Base-by-base conservation (phyloP, 805 yeast species). In the Candida takata region DNA sequence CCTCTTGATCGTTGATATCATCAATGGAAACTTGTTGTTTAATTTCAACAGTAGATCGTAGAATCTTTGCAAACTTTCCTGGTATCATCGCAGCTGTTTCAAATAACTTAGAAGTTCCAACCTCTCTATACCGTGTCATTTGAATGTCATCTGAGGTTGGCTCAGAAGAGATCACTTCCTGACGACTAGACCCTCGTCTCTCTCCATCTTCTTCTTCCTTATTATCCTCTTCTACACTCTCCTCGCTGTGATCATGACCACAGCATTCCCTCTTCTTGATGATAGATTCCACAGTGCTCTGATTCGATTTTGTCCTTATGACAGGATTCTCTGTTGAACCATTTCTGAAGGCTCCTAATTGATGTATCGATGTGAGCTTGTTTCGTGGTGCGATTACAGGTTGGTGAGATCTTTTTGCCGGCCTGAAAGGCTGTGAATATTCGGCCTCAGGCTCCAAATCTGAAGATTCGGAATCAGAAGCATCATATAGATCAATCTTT, bases 1-100 rank as follows among this genome's bases (percentile, higher is more conserved):
- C 69, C 25, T 61, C 61, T 9, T 55, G 61, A 37, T 74, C 58
- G 5, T 62, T 60, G 13, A 76, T 64, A 36, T 73, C 67, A 35
- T 67, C 70, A n/a, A 52, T 8, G 6, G 29, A 13, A 10, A 47
- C 31, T 6, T 35, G 36, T 29, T 33, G 14, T 14, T 15, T 24
- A 25, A 9, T 18, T 27, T 28, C 33, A 24, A 19, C 5, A 14
- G 29, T 33, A 26, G 20, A 15, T 8, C 23, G 23, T 10, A 34
- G 5, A 21, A 36, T 12, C 7, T 36, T 41, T 6, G 32, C 17
- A 17, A 34, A 48, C 2, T 13, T 12, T 2, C 12, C 4, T 4
- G 51, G 48, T 5, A 37, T 4, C 2, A n/a, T 4, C 2, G 28
- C 17, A 6, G 33, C 24, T 2, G 44, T 38, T 21, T 42, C 47